Conservation (phyloP, 169 alveolate species). For the Miamiensis avidus region DNA sequence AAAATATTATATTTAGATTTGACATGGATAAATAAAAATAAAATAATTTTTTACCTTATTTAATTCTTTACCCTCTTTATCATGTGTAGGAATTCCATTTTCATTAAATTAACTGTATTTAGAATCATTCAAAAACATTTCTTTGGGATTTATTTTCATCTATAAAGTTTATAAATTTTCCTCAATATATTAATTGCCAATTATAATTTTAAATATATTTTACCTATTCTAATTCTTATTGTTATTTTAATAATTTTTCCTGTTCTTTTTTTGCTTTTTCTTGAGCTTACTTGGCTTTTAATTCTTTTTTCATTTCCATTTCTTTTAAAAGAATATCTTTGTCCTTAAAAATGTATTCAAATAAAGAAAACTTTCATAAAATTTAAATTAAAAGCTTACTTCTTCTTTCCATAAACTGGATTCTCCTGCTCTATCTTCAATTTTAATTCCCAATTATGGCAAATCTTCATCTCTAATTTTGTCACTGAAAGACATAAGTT, state of each 20-base stretch:
- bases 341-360: slow-evolving; percentile 52
- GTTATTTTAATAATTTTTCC: slow-evolving; percentile 57
- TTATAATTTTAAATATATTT: neutral
- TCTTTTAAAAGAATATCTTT: slow-evolving; percentile 68
- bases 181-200: no score
- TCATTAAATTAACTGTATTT: slow-evolving; percentile 75
- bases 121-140: slow-evolving; percentile 51
- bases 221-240: slow-evolving; percentile 48
- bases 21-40: neutral
- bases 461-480: slow-evolving; percentile 92
- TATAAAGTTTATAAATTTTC: neutral
- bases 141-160: slow-evolving; percentile 26
- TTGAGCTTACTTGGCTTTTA: slow-evolving; percentile 46
- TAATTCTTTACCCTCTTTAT: slow-evolving; percentile 51
- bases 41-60: neutral
- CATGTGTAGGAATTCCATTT: slow-evolving; percentile 81
- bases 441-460: slow-evolving; percentile 87
- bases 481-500: slow-evolving; percentile 88
- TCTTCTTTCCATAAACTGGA: slow-evolving; percentile 79
- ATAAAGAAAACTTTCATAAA: slow-evolving; percentile 44
- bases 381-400: slow-evolving; percentile 45
- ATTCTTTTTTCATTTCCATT: slow-evolving; percentile 53
- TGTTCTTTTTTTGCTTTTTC: slow-evolving; percentile 71
- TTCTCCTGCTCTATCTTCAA: slow-evolving; percentile 92
- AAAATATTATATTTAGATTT: slow-evolving; percentile 59